A percentile compares a stretch with the other conserved stretches of the same genome.
phyloP scores from a whole-genome alignment of 176 grass and related monocot species.

The Puya raimondii region DNA sequence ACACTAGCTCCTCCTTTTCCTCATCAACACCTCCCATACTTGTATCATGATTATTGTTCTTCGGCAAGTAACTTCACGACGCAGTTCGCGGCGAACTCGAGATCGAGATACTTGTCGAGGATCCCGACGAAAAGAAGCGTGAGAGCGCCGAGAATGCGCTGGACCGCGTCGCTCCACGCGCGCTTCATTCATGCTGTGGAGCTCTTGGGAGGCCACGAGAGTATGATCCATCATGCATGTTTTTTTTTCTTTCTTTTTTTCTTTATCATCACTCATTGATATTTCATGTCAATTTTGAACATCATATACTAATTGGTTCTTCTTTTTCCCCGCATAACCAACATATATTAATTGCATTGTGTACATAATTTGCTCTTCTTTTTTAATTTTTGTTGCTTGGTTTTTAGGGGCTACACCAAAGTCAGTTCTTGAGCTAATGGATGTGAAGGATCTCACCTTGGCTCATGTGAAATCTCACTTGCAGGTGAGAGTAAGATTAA shows the following conservation, averaged over 20 bases:
- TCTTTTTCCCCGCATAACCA: constrained; percentile 15
- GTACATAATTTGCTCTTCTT: background rate
- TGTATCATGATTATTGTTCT: background rate
- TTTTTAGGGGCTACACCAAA: constrained; percentile 54
- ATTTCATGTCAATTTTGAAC: background rate
- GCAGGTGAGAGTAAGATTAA: constrained; percentile 31
- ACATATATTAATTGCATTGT: too few species aligned
- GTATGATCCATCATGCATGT: constrained; percentile 1
- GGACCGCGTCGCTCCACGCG: constrained; percentile 10
- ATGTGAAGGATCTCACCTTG: constrained; percentile 74
- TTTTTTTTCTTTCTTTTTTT: background rate
- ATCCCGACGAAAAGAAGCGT: constrained; percentile 4
- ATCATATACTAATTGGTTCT: constrained; percentile 25
- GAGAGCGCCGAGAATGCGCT: constrained; percentile 21
- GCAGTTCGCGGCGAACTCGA: background rate
- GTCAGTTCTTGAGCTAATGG: constrained; percentile 77
- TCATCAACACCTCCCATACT: background rate
- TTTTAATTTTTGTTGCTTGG: background rate
- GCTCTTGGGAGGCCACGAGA: constrained; percentile 20
- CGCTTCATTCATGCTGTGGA: constrained; percentile 19
- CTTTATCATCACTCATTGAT: background rate
- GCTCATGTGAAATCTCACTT: constrained; percentile 82
- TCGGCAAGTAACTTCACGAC: background rate
- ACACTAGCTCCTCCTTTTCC: background rate
- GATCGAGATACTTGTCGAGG: constrained; percentile 4